Percentiles rank a stretch among this genome's conserved stretches.
Conservation (phyloP, 306 rosid genomes). For the Macrotyloma uniflorum region DNA sequence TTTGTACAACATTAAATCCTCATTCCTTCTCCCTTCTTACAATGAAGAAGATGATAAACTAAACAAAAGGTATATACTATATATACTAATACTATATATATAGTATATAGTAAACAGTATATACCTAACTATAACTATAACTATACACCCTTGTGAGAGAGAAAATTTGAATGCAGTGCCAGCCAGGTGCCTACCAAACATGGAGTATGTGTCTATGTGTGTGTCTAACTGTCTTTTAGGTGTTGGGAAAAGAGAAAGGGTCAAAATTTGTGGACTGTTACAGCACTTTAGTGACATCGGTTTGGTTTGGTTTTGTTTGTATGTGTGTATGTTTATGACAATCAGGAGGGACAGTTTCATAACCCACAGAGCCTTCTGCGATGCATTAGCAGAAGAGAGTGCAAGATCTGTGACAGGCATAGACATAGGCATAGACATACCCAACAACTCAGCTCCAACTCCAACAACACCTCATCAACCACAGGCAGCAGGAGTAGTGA, state of each 20-base stretch:
- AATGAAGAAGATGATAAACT: neutral
- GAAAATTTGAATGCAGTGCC: conserved; percentile 22
- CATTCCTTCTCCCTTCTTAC: conserved; percentile 1
- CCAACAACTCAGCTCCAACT: neutral
- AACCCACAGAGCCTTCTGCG: conserved; percentile 99
- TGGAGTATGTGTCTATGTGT: neutral
- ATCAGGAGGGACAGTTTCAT: conserved; percentile 96
- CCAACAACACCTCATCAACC: neutral
- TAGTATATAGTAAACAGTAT: neutral
- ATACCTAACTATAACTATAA: neutral
- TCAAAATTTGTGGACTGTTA: conserved; percentile 32
- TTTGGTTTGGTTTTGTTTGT: conserved; percentile 32
- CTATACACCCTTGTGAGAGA: neutral
- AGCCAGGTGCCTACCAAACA: neutral
- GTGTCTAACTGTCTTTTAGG: neutral
- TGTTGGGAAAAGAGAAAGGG: conserved; percentile 22
- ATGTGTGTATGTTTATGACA: conserved; percentile 14
- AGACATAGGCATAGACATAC: neutral
- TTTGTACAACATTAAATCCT: neutral
- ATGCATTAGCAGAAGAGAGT: conserved; percentile 90
- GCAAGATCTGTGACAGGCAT: conserved; percentile 52
- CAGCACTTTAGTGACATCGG: conserved; percentile 36
- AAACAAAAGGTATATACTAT: neutral
- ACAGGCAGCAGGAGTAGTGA: neutral
- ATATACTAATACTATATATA: too few relatives aligned